Evolutionary conservation across 441 rosid species (phyloP), one percentile per base, ranked within the genome.

Genomic region (Erodium texanum): DNA sequence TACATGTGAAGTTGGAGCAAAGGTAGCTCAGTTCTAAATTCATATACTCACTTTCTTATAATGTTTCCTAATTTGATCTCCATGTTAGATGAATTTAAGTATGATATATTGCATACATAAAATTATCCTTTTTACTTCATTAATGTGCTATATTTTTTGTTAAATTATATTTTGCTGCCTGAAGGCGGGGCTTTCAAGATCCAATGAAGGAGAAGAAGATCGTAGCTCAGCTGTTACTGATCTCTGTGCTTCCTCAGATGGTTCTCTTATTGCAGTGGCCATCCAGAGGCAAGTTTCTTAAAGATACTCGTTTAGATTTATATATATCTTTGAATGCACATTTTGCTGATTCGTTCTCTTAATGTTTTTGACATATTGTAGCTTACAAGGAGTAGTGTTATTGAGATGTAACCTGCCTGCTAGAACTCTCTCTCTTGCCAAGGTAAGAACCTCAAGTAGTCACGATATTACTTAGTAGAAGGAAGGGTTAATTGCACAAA

Each of bases 381-480:
- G 97, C 76, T 83, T 91, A 77, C 93, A 77, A 82, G 97, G 94
- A 74, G 72, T 92, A 72, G 27, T 85, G 73, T 70, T 94, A 78
- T 64, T 89, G 80, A 78, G 75, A 5, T 32, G 36, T 32, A 7
- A 32, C 71, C 86, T 86, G 66, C 76, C 81, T 74, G 78, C 85
- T 61, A 80, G 56, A 67, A 72, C 84, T 59, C 92, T 89, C 69
- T 75, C 84, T 68, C 15, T 86, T 63, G 68, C 78, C 71, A 87
- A 84, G 96, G 97, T 92, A 77, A 75, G 79, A 45, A 67, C 41
- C 65, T 58, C 19, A 20, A 74, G 59, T 43, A 34, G 61, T 34
- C 12, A 20, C 3, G 34, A 34, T 8, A 64, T 14, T n/a, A 20
- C 59, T 63, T 22, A 58, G 50, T 15, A 14, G 36, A 32, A 32